Evolutionary conservation across 352 stramenopile species (phyloP).

Genomic region (Blastocystis sp.): DNA sequence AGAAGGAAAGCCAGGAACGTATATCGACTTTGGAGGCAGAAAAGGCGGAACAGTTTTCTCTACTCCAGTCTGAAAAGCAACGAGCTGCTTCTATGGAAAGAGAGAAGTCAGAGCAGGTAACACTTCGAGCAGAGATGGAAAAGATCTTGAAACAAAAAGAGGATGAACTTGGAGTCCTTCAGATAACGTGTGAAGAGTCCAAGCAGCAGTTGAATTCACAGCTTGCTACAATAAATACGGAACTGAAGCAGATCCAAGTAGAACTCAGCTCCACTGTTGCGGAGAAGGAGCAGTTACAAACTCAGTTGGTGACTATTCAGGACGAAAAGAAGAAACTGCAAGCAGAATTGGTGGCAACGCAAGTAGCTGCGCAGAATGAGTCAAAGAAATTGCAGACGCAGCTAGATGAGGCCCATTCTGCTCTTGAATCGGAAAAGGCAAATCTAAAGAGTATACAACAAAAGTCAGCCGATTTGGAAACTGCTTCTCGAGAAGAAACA

Average conservation of each 20-base stretch:
- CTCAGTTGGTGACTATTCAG: neutral
- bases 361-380: neutral
- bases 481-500: neutral
- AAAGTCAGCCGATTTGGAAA: neutral
- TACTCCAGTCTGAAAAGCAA: neutral
- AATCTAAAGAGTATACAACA: neutral
- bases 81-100: neutral
- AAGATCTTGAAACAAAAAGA: neutral
- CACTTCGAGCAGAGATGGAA: neutral
- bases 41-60: neutral
- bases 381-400: neutral
- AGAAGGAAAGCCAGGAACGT: neutral
- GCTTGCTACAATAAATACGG: neutral
- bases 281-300: neutral
- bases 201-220: neutral
- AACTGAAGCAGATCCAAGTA: neutral
- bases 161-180: neutral
- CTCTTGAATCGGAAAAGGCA: neutral
- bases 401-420: neutral
- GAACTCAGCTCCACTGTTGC: neutral
- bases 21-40: neutral
- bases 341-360: neutral
- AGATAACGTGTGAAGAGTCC: neutral
- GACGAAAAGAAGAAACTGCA: neutral
- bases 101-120: neutral